These are phyloP conservation scores for Euphorbia schlechtendalii DNA, from an alignment of 441 rosid genomes.

Conservation along the genomic window DNA sequence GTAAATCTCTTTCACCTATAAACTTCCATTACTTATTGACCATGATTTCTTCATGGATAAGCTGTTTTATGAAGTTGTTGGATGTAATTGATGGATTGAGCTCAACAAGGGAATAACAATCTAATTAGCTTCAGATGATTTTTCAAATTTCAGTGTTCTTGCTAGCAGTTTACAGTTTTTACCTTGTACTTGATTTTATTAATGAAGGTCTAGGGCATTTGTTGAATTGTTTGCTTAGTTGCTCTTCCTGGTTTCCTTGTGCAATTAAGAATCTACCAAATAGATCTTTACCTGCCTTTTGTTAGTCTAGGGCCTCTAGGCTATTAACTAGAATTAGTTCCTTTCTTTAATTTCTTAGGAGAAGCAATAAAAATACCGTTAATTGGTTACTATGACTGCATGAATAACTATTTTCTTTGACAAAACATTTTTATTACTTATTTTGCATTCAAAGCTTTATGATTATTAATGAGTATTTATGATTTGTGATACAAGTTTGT, in stretches of 20 bases:
- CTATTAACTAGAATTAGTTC: no score
- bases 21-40: background rate
- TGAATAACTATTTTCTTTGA: background rate
- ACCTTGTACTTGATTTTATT: background rate
- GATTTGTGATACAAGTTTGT: background rate
- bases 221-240: conserved; percentile 2
- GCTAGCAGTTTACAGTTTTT: conserved; percentile 5
- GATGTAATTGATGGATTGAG: conserved; percentile 14
- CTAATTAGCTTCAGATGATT: background rate
- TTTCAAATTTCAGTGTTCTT: background rate
- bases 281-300: background rate
- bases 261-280: background rate
- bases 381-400: background rate
- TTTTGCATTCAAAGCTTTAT: background rate
- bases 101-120: conserved; percentile 1
- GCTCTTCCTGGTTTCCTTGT: background rate
- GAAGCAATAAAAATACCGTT: conserved; percentile 5
- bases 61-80: background rate
- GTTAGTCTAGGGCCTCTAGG: conserved; percentile 2
- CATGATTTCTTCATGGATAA: background rate
- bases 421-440: background rate
- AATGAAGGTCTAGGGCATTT: background rate
- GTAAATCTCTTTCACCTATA: background rate
- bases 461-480: background rate
- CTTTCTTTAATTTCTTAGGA: background rate